These are phyloP conservation scores for Citrullus colocynthis DNA, from an alignment of 306 rosid genomes.

Conservation along the genomic window DNA sequence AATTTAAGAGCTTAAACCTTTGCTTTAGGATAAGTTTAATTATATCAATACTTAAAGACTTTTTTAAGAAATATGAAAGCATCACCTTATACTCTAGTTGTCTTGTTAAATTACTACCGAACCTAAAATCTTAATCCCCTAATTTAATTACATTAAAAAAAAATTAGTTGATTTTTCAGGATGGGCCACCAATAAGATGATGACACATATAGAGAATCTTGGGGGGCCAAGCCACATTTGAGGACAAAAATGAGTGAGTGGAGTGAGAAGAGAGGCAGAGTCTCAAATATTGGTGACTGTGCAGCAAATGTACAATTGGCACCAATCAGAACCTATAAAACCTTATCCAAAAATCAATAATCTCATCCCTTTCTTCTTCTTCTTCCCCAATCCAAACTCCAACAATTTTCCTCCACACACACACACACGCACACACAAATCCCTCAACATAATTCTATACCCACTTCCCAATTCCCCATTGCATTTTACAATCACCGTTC, in stretches of 20 bases:
- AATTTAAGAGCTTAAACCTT: too few species aligned
- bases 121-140: too few species aligned
- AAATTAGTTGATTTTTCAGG: too few species aligned
- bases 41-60: too few species aligned
- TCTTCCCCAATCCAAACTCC: constrained; percentile 21
- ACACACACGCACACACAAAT: background rate
- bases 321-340: constrained; percentile 33
- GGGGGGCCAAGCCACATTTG: background rate
- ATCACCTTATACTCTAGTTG: too few species aligned
- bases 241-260: background rate
- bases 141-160: too few species aligned
- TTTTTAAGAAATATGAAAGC: too few species aligned
- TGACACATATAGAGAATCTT: background rate
- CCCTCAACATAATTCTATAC: background rate
- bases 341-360: constrained; percentile 59
- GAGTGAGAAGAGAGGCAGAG: background rate
- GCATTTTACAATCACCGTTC: background rate
- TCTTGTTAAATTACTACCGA: too few species aligned
- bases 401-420: constrained; percentile 19
- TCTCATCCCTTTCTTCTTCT: constrained; percentile 22
- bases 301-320: constrained; percentile 22
- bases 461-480: background rate
- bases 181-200: background rate
- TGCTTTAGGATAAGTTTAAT: too few species aligned
- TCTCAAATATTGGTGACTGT: background rate